These are phyloP conservation scores for Ustilago esculenta DNA, from an alignment of 1,284 basidiomycete species.

Conservation along the genomic window DNA sequence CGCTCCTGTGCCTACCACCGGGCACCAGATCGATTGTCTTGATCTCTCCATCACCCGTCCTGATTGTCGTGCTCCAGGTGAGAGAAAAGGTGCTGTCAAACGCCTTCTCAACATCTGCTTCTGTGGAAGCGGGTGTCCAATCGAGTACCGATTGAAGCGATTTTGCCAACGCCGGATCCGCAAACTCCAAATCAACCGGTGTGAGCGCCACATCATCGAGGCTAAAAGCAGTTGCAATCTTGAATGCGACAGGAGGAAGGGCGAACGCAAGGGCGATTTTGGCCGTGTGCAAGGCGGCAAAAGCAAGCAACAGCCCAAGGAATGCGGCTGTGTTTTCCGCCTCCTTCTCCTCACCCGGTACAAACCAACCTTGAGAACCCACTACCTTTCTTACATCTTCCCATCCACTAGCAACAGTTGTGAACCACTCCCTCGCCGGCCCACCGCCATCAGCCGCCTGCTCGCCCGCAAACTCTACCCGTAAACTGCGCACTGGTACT, in stretches of 20 bases:
- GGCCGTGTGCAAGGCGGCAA: conserved; percentile 47
- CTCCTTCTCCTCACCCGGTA: neutral
- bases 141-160: conserved; percentile 33
- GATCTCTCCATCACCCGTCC: conserved; percentile 7
- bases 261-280: conserved; percentile 41
- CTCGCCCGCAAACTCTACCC: conserved; percentile 49
- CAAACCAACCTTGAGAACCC: conserved; percentile 26
- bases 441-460: conserved; percentile 56
- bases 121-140: conserved; percentile 11
- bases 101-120: conserved; percentile 5
- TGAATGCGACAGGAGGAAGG: conserved; percentile 28
- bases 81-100: conserved; percentile 40
- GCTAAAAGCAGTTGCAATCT: conserved; percentile 17
- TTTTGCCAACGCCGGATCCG: conserved; percentile 33
- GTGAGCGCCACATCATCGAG: conserved; percentile 4
- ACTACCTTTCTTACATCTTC: neutral
- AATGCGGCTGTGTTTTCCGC: conserved; percentile 20
- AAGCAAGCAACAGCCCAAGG: conserved; percentile 43
- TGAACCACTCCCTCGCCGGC: conserved; percentile 54
- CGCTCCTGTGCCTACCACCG: conserved; percentile 32
- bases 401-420: conserved; percentile 34
- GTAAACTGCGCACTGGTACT: conserved; percentile 21
- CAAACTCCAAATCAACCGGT: conserved; percentile 31
- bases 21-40: conserved; percentile 35
- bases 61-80: conserved; percentile 36